Percentiles rank a stretch among this genome's conserved stretches.
Conservation (phyloP, 352 stramenopile genomes). For the Phytophthora citrophthora region DNA sequence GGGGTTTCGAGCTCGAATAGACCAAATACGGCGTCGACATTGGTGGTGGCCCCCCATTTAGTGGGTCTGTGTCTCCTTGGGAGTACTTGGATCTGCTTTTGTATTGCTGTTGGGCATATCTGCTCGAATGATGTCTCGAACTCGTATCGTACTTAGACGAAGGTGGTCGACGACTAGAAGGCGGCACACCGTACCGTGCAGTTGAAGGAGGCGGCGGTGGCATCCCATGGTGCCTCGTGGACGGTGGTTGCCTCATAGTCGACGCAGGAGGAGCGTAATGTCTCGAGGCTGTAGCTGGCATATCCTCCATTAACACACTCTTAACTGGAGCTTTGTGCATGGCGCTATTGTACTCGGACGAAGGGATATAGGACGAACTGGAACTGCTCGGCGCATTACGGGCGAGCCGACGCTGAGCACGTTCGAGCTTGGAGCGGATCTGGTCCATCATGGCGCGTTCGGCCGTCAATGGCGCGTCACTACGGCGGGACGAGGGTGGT, state of each 20-base stretch:
- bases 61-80: conserved; percentile 30
- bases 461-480: conserved; percentile 41
- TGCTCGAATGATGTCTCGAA: conserved; percentile 18
- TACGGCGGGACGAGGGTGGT: conserved; percentile 13
- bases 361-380: conserved; percentile 43
- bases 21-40: conserved; percentile 57
- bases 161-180: conserved; percentile 11
- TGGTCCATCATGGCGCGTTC: conserved; percentile 78
- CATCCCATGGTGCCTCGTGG: conserved; percentile 2
- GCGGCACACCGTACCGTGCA: background rate
- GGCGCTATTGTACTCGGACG: conserved; percentile 40
- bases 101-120: conserved; percentile 50
- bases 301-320: conserved; percentile 51
- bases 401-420: conserved; percentile 58
- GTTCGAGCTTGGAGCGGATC: conserved; percentile 75
- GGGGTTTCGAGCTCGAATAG: conserved; percentile 36
- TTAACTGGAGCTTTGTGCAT: conserved; percentile 35
- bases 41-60: conserved; percentile 43
- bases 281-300: conserved; percentile 39
- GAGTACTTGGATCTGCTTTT: conserved; percentile 53
- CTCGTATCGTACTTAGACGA: conserved; percentile 21
- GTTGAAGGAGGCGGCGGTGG: conserved; percentile 6
- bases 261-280: conserved; percentile 26
- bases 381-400: conserved; percentile 29
- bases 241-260: conserved; percentile 9